Evolutionary conservation across 257 asterid species (phyloP).

Genomic region (Anisodus tanguticus): DNA sequence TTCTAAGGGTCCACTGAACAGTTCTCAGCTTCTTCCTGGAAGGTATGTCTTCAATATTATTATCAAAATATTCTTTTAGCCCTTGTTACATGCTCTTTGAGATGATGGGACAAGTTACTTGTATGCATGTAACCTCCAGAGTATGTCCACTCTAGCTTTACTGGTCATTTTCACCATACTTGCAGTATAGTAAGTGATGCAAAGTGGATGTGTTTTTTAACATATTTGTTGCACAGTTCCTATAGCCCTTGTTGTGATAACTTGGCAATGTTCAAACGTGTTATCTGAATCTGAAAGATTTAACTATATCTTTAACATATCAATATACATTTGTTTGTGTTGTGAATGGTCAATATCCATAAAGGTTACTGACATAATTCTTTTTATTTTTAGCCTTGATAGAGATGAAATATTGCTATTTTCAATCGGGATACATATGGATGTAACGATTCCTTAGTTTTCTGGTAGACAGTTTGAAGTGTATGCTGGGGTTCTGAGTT

Average conservation of each 20-base stretch:
- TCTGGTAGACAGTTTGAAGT: slow-evolving; percentile 9
- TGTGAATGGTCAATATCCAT: not conserved
- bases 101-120: slow-evolving; percentile 19
- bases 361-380: not conserved
- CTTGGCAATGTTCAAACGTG: not conserved
- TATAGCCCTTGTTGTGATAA: slow-evolving; percentile 23
- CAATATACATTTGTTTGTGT: not conserved
- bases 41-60: slow-evolving; percentile 53
- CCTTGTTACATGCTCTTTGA: slow-evolving; percentile 11
- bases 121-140: slow-evolving; percentile 20
- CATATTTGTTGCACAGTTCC: slow-evolving; percentile 17
- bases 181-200: slow-evolving; percentile 12
- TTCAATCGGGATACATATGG: not conserved
- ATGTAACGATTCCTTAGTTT: not conserved
- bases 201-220: not conserved
- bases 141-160: not conserved
- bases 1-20: slow-evolving; percentile 63
- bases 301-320: not conserved
- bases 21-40: slow-evolving; percentile 75
- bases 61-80: slow-evolving; percentile 5
- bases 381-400: not conserved
- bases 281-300: not conserved
- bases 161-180: slow-evolving; percentile 13
- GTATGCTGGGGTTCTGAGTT: not conserved
- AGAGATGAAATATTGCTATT: slow-evolving; percentile 11